A percentile compares a stretch with the other conserved stretches of the same genome.
These are phyloP conservation scores for Blastocystis sp. DNA, from an alignment of 352 stramenopile species.

Conservation along the genomic window DNA sequence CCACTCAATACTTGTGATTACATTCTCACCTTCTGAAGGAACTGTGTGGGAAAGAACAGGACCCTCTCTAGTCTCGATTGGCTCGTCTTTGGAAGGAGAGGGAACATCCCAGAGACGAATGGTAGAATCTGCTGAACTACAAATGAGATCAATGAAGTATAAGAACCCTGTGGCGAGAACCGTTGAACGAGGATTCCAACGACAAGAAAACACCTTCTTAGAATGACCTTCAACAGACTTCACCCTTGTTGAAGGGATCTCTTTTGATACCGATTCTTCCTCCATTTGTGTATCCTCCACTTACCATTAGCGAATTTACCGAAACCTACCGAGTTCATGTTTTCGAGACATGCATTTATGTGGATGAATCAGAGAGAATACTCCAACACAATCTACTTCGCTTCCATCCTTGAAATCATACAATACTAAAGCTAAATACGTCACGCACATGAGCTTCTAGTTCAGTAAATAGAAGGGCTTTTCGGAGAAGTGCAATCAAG, in stretches of 20 bases:
- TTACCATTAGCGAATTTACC: neutral
- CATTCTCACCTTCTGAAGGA: neutral
- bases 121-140: slow-evolving; percentile 49
- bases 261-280: slow-evolving; percentile 15
- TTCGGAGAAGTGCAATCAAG: slow-evolving; percentile 29
- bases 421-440: neutral
- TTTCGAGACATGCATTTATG: slow-evolving; percentile 56
- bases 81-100: neutral
- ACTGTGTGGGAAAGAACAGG: neutral
- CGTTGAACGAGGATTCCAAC: neutral
- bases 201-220: slow-evolving; percentile 40
- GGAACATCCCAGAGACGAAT: slow-evolving; percentile 37
- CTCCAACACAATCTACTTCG: slow-evolving; percentile 48
- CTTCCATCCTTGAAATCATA: slow-evolving; percentile 18
- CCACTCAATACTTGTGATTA: slow-evolving; percentile 32
- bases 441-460: slow-evolving; percentile 42
- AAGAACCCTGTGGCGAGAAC: slow-evolving; percentile 11
- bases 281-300: neutral
- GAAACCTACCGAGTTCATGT: neutral
- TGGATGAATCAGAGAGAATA: slow-evolving; percentile 11
- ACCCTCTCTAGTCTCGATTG: neutral
- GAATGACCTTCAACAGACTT: slow-evolving; percentile 30
- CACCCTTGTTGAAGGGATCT: neutral
- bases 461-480: slow-evolving; percentile 36
- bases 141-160: neutral